Base-by-base conservation (phyloP, 495 filamentous ascomycete genomes). In the Penicillium cinerascens region DNA sequence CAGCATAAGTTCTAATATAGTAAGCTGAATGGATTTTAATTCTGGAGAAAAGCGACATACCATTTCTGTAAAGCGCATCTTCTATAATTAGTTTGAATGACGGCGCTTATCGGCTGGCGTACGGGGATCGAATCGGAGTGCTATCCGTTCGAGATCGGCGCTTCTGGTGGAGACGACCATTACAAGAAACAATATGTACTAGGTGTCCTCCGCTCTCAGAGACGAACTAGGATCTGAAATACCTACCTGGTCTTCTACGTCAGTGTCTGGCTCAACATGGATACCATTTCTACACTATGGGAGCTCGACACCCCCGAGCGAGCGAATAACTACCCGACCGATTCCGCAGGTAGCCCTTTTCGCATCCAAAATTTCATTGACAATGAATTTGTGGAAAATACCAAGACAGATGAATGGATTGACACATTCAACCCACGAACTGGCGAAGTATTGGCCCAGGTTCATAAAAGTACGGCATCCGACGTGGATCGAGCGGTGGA, bases 341-440 rank as follows among this genome's bases (percentile, higher is more conserved):
- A 26, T n/a, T 42, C 23, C 13, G 45, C 22, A n/a, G 44, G 38
- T 35, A 43, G 47, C 11, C 23, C 56, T 4, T 42, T 57, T 23
- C 36, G 33, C 3, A 18, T 61, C 11, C 47, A 54, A 11, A 56
- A 61, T 38, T 52, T 57, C 18, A 37, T 61, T n/a, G 43, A 49
- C 15, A 51, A 51, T 23, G 17, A 48, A 0, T 54, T 57, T 42
- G n/a, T 22, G 10, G 4, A 40, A 6, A 41, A 54, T 16, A n/a
- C 33, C 15, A 4, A 49, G 4, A 13, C 52, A 6, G 17, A 44
- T 5, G 35, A 39, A 6, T 59, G 47, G 51, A 52, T 59, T 26
- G 52, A 55, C 1, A 51, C 55, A 0, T 46, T 52, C 20, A 58
- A 62, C 21, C 59, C 57, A 40, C 27, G 49, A 15, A 52, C 55